Conservation (phyloP, 2,329 filamentous ascomycete genomes). For the Colletotrichum somersetense region DNA sequence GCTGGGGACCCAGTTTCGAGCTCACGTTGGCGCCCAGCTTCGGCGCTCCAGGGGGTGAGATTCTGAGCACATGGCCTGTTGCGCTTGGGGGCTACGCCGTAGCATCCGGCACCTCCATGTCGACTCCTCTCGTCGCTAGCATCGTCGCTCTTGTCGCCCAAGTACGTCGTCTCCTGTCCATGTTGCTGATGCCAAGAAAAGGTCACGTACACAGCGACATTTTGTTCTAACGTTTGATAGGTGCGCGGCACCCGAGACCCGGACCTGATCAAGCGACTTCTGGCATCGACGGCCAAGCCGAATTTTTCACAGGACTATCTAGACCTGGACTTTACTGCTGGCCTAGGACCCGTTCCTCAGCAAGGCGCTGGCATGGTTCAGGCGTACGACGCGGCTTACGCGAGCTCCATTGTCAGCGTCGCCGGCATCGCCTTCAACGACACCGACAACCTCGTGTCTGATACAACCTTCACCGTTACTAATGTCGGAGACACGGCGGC, state of each 20-base stretch:
- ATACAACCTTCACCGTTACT: slow-evolving; percentile 65
- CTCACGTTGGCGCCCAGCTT: slow-evolving; percentile 68
- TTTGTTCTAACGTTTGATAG: neutral
- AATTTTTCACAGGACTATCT: slow-evolving; percentile 47
- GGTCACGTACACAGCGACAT: fast-evolving
- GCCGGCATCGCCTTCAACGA: slow-evolving; percentile 74
- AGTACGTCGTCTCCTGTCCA: slow-evolving; percentile 45
- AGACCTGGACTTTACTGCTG: neutral
- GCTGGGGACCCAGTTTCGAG: slow-evolving; percentile 74
- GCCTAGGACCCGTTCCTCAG: slow-evolving; percentile 66
- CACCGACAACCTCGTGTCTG: slow-evolving; percentile 65
- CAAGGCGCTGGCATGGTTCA: slow-evolving; percentile 72
- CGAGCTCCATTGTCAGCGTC: slow-evolving; percentile 64
- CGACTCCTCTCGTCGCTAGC: slow-evolving; percentile 67
- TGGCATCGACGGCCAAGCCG: slow-evolving; percentile 64
- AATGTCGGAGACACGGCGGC: slow-evolving; percentile 64
- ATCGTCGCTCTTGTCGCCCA: slow-evolving; percentile 67
- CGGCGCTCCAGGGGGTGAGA: slow-evolving; percentile 67
- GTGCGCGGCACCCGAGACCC: slow-evolving; percentile 62
- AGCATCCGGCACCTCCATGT: slow-evolving; percentile 71
- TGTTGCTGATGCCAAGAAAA: neutral
- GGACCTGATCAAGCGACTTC: slow-evolving; percentile 60
- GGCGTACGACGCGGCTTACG: slow-evolving; percentile 69
- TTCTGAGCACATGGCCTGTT: slow-evolving; percentile 68
- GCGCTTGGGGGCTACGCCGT: slow-evolving; percentile 63